Conservation (phyloP, 192 early-diverging fungal species). For the Coemansia nantahalensis region DNA sequence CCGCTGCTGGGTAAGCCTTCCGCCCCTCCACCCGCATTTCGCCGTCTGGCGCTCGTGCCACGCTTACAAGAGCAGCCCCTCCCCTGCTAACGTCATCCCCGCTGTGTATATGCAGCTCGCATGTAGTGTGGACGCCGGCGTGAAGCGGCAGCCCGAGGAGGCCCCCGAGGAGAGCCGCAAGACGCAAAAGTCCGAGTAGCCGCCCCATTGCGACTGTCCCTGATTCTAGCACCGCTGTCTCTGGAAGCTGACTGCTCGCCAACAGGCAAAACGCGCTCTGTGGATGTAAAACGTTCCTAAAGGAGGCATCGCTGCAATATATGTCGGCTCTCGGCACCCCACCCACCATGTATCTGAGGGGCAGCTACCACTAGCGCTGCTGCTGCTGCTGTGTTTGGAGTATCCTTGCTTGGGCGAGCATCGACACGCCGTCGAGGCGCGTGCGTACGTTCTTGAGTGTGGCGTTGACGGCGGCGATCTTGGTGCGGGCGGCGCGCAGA, state of each 20-base stretch:
- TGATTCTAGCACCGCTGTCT: no score
- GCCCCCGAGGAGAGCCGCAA: background rate
- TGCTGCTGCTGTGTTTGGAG: constrained; percentile 27
- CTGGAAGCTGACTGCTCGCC: no score
- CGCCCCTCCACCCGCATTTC: no score
- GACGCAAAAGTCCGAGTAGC: background rate
- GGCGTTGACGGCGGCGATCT: constrained; percentile 28
- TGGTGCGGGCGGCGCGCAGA: constrained; percentile 31
- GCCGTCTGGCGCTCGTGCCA: no score
- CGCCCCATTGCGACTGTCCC: no score
- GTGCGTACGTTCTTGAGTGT: constrained; percentile 39
- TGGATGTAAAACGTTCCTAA: background rate
- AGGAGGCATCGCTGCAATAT: constrained; percentile 4
- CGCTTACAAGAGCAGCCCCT: no score
- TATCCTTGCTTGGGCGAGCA: constrained; percentile 49
- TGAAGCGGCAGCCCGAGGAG: background rate
- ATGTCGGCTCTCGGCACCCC: no score
- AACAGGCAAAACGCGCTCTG: no score
- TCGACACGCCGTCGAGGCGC: constrained; percentile 39
- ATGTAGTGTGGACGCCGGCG: background rate
- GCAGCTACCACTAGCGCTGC: background rate
- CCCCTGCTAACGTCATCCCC: no score
- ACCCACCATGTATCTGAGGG: no score
- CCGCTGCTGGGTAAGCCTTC: no score
- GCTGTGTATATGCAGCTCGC: constrained; percentile 22